Conservation (phyloP, 2,329 filamentous ascomycete species). For the Talaromyces piceae region DNA sequence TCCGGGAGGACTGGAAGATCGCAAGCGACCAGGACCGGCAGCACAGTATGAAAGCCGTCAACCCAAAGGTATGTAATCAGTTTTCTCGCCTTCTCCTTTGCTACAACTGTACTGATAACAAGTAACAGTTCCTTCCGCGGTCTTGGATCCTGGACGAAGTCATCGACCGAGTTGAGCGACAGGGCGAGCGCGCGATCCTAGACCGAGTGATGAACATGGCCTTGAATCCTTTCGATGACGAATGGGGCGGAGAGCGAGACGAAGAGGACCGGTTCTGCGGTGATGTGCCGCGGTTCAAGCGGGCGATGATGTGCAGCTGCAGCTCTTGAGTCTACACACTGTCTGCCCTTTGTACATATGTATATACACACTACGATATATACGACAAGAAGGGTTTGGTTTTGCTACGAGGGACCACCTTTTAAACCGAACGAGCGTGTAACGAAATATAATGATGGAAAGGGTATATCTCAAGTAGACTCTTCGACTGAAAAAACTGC, state of each 20-base stretch:
- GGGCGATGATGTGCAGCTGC: conserved; percentile 90
- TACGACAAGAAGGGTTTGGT: no score
- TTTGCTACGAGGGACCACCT: no score
- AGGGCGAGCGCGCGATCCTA: conserved; percentile 71
- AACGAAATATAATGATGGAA: neutral
- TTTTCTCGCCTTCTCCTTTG: neutral
- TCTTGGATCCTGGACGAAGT: conserved; percentile 92
- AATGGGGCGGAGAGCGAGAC: conserved; percentile 50
- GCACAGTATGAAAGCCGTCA: conserved; percentile 71
- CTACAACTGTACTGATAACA: neutral
- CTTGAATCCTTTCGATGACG: conserved; percentile 75
- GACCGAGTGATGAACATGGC: conserved; percentile 73
- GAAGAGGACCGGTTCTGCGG: conserved; percentile 79
- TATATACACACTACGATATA: neutral
- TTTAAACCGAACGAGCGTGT: neutral
- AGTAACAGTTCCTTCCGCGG: conserved; percentile 66
- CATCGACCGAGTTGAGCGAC: conserved; percentile 80
- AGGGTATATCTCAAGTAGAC: conserved; percentile 1
- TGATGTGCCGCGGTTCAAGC: conserved; percentile 69
- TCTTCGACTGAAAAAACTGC: neutral
- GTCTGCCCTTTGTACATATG: neutral
- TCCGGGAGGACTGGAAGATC: conserved; percentile 68
- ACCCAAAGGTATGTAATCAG: conserved; percentile 59
- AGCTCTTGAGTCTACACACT: conserved; percentile 56
- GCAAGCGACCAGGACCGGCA: conserved; percentile 57